These are phyloP conservation scores for Vicia faba DNA, from an alignment of 306 rosid species.

Conservation along the genomic window DNA sequence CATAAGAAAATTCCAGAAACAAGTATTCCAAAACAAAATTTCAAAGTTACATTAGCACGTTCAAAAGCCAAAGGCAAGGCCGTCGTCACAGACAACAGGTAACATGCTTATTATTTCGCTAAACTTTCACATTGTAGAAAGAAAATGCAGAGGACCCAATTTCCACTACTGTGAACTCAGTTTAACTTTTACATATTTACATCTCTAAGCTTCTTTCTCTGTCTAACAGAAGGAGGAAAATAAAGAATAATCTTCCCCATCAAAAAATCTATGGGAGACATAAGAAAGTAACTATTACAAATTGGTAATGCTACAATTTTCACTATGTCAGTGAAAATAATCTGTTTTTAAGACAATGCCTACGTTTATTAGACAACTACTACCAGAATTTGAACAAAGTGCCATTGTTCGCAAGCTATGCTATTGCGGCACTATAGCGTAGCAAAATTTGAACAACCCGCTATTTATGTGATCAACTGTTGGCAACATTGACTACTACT, in stretches of 20 bases:
- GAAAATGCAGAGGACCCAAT: conserved; percentile 31
- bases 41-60: background rate
- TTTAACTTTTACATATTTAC: conserved; percentile 43
- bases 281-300: conserved; percentile 38
- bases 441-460: background rate
- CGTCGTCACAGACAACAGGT: conserved; percentile 12
- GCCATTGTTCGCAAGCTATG: background rate
- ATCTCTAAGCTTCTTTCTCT: conserved; percentile 35
- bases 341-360: conserved; percentile 34
- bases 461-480: background rate
- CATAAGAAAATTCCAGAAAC: too few species aligned
- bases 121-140: conserved; percentile 1
- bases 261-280: too few species aligned
- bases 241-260: conserved; percentile 37
- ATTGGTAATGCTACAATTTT: conserved; percentile 43
- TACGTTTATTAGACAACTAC: conserved; percentile 31
- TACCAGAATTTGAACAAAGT: background rate
- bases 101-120: conserved; percentile 27
- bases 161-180: conserved; percentile 38
- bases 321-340: conserved; percentile 39
- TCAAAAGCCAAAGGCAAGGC: background rate
- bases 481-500: background rate
- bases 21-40: too few species aligned
- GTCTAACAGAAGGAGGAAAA: conserved; percentile 31
- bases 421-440: background rate